Conservation (phyloP, 768 basidiomycete species). For the Trametes cingulata region DNA sequence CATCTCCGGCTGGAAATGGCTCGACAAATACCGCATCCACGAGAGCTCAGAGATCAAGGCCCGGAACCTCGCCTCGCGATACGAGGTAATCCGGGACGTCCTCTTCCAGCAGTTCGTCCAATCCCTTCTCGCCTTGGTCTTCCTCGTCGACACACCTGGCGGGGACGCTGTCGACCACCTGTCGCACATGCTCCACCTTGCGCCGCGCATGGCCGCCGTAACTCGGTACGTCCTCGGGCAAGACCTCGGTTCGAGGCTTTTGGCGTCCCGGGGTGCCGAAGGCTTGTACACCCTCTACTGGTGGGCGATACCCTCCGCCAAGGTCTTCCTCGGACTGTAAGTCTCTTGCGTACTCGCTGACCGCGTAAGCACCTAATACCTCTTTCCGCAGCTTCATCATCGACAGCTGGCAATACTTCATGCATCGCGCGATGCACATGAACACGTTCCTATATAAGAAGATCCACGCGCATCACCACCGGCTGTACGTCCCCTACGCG, state of each 20-base stretch:
- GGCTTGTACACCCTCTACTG: constrained; percentile 76
- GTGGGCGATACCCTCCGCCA: constrained; percentile 83
- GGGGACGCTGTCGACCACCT: constrained; percentile 35
- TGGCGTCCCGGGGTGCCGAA: constrained; percentile 39
- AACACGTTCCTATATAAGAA: constrained; percentile 90
- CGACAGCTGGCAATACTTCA: constrained; percentile 98
- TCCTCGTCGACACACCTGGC: constrained; percentile 49
- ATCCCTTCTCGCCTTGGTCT: constrained; percentile 68
- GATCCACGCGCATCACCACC: constrained; percentile 92
- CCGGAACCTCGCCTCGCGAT: constrained; percentile 71
- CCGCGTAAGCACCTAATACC: not conserved
- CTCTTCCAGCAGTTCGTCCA: constrained; percentile 85
- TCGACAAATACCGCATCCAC: constrained; percentile 87
- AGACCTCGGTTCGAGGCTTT: constrained; percentile 36
- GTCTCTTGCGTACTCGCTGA: constrained; percentile 36
- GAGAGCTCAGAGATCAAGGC: constrained; percentile 76
- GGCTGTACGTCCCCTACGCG: constrained; percentile 95
- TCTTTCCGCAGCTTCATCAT: constrained; percentile 69
- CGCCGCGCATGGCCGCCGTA: constrained; percentile 41
- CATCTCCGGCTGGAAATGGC: constrained; percentile 66
- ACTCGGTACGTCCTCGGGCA: constrained; percentile 44
- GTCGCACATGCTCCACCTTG: constrained; percentile 43
- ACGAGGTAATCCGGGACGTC: constrained; percentile 77
- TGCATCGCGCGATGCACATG: constrained; percentile 90
- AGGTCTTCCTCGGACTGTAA: constrained; percentile 80